Base-by-base conservation (phyloP, 1,284 basidiomycete genomes). In the Volvariella volvacea region DNA sequence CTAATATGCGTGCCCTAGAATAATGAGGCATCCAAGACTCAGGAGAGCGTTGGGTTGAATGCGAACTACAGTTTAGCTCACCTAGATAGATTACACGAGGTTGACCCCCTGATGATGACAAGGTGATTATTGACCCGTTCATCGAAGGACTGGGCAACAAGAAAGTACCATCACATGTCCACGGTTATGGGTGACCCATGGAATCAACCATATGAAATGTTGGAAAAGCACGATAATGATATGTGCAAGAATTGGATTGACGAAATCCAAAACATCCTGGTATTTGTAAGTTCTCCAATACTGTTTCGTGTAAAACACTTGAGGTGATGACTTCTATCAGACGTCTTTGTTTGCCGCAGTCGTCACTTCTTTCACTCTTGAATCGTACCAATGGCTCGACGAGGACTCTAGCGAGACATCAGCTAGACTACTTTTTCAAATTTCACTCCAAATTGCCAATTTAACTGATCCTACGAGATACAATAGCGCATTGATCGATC, bases 341-440 rank as follows among this genome's bases (percentile, higher is more conserved):
- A 51, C 55, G n/a, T 53, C 51, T 43, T 47, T 56, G 2, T 54
- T 56, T 41, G 52, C 54, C 19, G 51, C 55, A 14, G 49, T 47
- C 12, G 48, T 52, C 20, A 53, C 53, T 14, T 49, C 55, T 0
- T 54, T 56, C 25, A 42, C 45, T 2, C 44, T 53, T 17, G 50
- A 56, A 38, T 53, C 53, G 1, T 54, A 53, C 22, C 39, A 45
- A 22, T 50, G 44, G 49, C 46, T 56, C 30, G 46, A 51, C 41
- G 40, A 32, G 4, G 48, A 49, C 28, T 31, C 46, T 2, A 32
- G 17, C 10, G 44, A 51, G 9, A 28, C 38, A 9, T 39, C 46
- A 8, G 41, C 46, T 10, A 37, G 33, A 4, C 17, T 53, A 6
- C 44, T 55, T 1, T 19, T 22, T 4, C 48, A 50, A 40, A 46